Conservation (phyloP, 352 stramenopile species). For the Phytophthora melonis region DNA sequence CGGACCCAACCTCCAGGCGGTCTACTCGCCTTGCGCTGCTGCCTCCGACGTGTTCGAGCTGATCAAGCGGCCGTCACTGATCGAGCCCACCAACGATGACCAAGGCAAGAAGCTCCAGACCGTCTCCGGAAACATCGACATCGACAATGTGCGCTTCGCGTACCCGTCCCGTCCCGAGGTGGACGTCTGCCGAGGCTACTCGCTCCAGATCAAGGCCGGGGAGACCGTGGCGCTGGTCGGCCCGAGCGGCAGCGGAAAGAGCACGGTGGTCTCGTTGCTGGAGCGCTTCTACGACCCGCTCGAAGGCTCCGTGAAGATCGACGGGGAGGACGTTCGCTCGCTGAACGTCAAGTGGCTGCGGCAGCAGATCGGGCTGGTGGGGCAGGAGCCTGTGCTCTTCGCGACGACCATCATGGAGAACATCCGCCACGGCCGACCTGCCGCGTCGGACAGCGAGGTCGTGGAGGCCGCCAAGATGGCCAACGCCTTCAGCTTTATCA, state of each 20-base stretch:
- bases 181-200: conserved; percentile 49
- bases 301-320: conserved; percentile 48
- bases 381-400: conserved; percentile 80
- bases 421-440: conserved; percentile 68
- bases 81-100: conserved; percentile 45
- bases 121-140: conserved; percentile 71
- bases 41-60: conserved; percentile 61
- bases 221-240: conserved; percentile 69
- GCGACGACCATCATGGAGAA: conserved; percentile 84
- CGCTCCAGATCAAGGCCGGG: conserved; percentile 47
- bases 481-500: conserved; percentile 94
- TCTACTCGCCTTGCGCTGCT: conserved; percentile 43
- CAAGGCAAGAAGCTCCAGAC: conserved; percentile 31
- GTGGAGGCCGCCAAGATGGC: conserved; percentile 70
- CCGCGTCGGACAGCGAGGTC: conserved; percentile 65
- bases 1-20: conserved; percentile 49
- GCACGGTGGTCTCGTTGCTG: conserved; percentile 61
- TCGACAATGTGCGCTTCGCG: conserved; percentile 79
- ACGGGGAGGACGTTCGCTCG: conserved; percentile 64
- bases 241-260: conserved; percentile 69
- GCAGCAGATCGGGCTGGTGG: conserved; percentile 86
- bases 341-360: conserved; percentile 79
- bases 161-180: conserved; percentile 62
- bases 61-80: conserved; percentile 59
- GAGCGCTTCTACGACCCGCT: conserved; percentile 70